phyloP scores from a whole-genome alignment of 768 basidiomycete species.

The Russula virescens region DNA sequence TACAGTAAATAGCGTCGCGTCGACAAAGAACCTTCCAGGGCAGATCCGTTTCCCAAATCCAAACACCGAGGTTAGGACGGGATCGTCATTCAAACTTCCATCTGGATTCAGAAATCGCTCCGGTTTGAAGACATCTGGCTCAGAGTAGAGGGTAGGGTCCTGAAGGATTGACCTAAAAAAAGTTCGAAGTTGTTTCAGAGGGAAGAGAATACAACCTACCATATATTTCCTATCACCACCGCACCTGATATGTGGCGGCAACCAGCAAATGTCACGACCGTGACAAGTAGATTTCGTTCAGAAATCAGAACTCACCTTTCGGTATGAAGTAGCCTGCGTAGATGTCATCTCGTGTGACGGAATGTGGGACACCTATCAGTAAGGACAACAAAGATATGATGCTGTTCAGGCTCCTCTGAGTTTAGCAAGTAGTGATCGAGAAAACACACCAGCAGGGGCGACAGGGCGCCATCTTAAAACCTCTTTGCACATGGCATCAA shows the following conservation, averaged over 20 bases:
- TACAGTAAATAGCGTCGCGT: neutral
- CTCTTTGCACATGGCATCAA: neutral
- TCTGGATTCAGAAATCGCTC: neutral
- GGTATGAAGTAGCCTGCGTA: neutral
- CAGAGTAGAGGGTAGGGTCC: neutral
- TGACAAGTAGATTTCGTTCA: neutral
- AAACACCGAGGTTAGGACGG: neutral
- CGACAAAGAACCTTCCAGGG: neutral
- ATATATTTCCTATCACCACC: neutral
- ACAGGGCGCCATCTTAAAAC: neutral
- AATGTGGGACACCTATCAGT: neutral
- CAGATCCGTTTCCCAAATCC: neutral
- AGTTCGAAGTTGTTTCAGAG: neutral
- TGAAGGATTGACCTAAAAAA: constrained; percentile 3
- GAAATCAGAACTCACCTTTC: neutral
- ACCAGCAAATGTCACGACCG: no score
- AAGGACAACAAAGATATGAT: neutral
- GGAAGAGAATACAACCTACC: neutral
- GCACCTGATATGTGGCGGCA: neutral
- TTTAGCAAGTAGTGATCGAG: neutral
- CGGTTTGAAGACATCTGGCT: neutral
- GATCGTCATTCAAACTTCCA: neutral
- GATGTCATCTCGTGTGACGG: neutral
- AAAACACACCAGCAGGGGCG: neutral
- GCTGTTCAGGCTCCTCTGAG: no score